These are phyloP conservation scores for Grosmannia huntii DNA, from an alignment of 2,329 filamentous ascomycete species.

Conservation along the genomic window DNA sequence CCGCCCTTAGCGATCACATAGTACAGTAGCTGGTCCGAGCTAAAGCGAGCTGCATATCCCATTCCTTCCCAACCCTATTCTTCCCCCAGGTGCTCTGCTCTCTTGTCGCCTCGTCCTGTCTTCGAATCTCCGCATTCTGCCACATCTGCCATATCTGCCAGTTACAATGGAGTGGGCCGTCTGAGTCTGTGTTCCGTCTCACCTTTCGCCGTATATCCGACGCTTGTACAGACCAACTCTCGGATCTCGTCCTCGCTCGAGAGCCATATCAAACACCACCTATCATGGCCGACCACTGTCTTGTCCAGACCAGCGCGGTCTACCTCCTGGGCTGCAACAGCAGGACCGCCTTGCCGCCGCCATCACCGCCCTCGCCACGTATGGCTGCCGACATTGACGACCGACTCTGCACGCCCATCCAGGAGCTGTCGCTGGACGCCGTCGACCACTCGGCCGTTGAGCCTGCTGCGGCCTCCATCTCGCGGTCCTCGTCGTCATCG, in stretches of 20 bases:
- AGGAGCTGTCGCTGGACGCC: constrained; percentile 21
- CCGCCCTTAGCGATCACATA: not conserved
- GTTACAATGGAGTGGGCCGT: not conserved
- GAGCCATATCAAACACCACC: too few relatives aligned
- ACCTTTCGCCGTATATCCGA: not conserved
- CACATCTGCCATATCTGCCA: not conserved
- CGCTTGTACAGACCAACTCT: not conserved
- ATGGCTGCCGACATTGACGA: constrained; percentile 20
- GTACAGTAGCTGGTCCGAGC: not conserved
- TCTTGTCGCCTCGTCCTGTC: not conserved
- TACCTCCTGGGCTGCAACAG: constrained; percentile 27
- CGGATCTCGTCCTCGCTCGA: not conserved
- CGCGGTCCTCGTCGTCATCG: not conserved
- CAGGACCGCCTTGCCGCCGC: constrained; percentile 30
- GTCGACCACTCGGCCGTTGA: not conserved
- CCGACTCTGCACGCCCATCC: constrained; percentile 22
- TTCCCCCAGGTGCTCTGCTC: not conserved
- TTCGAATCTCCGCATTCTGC: not conserved
- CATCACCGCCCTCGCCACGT: constrained; percentile 35
- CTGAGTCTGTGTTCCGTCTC: not conserved
- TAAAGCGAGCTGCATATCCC: not conserved
- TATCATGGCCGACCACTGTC: constrained; percentile 12
- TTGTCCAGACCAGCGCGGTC: constrained; percentile 38
- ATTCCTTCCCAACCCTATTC: not conserved
- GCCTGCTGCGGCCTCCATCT: not conserved